A percentile compares a stretch with the other conserved stretches of the same genome.
Evolutionary conservation across 2,329 filamentous ascomycete species (phyloP).

Genomic region (Aspergillus sp.): DNA sequence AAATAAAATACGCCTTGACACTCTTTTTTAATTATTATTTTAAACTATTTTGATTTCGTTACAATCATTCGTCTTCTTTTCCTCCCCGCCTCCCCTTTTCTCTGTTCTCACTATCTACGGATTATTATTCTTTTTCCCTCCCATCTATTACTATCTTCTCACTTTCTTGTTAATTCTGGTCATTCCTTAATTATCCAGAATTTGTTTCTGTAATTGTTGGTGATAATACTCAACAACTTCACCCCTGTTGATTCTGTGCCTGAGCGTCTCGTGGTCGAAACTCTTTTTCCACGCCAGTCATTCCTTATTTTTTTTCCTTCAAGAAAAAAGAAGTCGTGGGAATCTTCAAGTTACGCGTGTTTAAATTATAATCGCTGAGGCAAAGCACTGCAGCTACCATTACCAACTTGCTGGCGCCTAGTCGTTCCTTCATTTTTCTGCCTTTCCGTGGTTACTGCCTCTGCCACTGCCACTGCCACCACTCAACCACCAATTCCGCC

Average conservation of each 20-base stretch:
- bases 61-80: not conserved
- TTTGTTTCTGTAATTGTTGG: not conserved
- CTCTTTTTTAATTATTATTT: slow-evolving; percentile 14
- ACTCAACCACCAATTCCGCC: not conserved
- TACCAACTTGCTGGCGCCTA: not conserved
- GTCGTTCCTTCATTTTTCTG: not conserved
- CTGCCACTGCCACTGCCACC: not conserved
- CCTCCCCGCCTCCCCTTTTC: not conserved
- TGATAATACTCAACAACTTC: not conserved
- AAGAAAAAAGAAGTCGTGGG: too few relatives aligned
- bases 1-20: slow-evolving; percentile 11
- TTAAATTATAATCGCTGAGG: too few relatives aligned
- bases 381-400: too few relatives aligned
- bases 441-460: not conserved
- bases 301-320: slow-evolving; percentile 1
- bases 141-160: not conserved
- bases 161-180: not conserved
- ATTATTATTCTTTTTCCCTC: not conserved
- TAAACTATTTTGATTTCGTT: not conserved
- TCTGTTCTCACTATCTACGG: not conserved
- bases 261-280: slow-evolving; percentile 4
- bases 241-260: not conserved
- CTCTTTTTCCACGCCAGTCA: slow-evolving; percentile 3
- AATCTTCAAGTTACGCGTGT: too few relatives aligned
- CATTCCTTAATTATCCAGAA: not conserved